These are phyloP conservation scores for Ambrosia hybrid DNA, from an alignment of 140 eudicot species.

Conservation along the genomic window DNA sequence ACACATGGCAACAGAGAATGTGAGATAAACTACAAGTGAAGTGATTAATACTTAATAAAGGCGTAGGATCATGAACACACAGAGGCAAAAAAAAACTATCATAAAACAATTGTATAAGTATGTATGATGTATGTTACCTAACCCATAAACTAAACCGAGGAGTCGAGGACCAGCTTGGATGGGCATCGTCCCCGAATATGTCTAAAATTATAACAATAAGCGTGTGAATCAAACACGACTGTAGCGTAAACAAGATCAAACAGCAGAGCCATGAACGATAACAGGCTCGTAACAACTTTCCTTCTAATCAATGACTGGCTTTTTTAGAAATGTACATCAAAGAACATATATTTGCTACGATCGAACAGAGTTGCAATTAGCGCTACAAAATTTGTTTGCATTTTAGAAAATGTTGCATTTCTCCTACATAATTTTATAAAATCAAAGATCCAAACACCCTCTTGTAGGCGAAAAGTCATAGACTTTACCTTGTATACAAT, in stretches of 20 bases:
- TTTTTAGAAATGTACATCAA: neutral
- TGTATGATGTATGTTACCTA: too few species aligned
- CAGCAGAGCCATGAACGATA: neutral
- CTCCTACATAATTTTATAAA: conserved; percentile 3
- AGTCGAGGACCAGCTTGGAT: too few species aligned
- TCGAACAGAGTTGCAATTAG: neutral
- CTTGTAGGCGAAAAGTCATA: neutral
- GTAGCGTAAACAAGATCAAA: neutral
- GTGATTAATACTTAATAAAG: too few species aligned
- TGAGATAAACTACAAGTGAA: too few species aligned
- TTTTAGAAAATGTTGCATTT: neutral
- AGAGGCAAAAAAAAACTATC: too few species aligned
- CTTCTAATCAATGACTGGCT: neutral
- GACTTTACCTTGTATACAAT: neutral
- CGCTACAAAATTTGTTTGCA: conserved; percentile 4
- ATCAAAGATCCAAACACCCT: conserved; percentile 1
- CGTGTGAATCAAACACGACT: neutral
- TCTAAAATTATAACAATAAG: neutral
- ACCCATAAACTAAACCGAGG: too few species aligned
- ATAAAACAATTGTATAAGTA: too few species aligned
- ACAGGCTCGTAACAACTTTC: neutral
- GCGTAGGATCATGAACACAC: too few species aligned
- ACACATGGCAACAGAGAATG: too few species aligned
- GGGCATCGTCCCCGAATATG: too few species aligned
- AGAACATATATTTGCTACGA: neutral